phyloP scores from a whole-genome alignment of 306 rosid genomes.

The Castanea sativa region DNA sequence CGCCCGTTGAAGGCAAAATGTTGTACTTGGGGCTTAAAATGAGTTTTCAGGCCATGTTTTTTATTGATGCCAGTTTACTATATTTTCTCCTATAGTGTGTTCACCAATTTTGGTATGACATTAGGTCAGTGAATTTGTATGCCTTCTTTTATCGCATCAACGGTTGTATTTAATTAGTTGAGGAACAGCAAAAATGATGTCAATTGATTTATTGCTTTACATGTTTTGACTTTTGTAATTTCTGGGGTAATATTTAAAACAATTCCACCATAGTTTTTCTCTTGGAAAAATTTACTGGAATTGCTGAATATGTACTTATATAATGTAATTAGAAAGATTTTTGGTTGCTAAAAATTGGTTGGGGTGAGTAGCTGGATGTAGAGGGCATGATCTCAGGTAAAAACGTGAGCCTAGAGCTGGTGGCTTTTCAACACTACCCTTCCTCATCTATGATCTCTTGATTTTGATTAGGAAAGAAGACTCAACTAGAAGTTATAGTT shows the following conservation, averaged over 20 bases:
- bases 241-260: neutral
- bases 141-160: conserved; percentile 1
- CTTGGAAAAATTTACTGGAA: neutral
- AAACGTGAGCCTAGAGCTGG: too few relatives aligned
- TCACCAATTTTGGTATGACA: conserved; percentile 48
- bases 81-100: conserved; percentile 24
- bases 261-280: neutral
- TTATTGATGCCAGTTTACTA: conserved; percentile 37
- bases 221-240: neutral
- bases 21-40: conserved; percentile 19
- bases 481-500: too few relatives aligned
- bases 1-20: conserved; percentile 19
- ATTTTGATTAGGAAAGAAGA: too few relatives aligned
- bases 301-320: too few relatives aligned
- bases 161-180: neutral
- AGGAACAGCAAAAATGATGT: neutral
- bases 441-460: too few relatives aligned
- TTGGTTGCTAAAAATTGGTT: too few relatives aligned
- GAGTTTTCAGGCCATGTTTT: conserved; percentile 27
- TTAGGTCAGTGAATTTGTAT: conserved; percentile 30
- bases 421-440: too few relatives aligned
- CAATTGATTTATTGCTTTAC: neutral
- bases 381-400: too few relatives aligned
- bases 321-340: too few relatives aligned
- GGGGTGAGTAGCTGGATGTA: too few relatives aligned